Conservation (phyloP, 305 asterid genomes). For the Rubia tinctorum region DNA sequence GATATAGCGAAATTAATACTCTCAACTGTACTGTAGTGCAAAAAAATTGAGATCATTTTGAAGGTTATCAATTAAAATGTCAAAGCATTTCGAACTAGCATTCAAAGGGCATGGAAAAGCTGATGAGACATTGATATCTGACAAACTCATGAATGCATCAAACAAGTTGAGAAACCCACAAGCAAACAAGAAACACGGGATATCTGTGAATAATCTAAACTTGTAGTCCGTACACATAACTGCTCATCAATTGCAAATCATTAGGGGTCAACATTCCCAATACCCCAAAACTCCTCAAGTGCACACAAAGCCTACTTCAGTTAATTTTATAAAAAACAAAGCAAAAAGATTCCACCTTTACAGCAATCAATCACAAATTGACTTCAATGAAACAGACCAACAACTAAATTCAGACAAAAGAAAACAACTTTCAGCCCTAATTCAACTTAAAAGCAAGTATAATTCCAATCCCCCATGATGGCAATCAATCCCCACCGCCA, state of each 20-base stretch:
- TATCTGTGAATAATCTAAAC: neutral
- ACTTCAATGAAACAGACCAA: slow-evolving; percentile 20
- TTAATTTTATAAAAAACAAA: neutral
- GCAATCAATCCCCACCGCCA: slow-evolving; percentile 20
- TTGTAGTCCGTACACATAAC: neutral
- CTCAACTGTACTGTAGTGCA: neutral
- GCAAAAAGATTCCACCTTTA: slow-evolving; percentile 12
- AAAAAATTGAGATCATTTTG: neutral
- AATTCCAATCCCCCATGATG: slow-evolving; percentile 8
- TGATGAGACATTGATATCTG: neutral
- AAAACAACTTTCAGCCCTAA: slow-evolving; percentile 32
- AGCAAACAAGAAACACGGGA: slow-evolving; percentile 4
- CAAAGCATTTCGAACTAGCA: neutral
- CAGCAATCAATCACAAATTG: slow-evolving; percentile 2
- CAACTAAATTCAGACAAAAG: slow-evolving; percentile 28
- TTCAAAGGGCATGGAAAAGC: slow-evolving; percentile 3
- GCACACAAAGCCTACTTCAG: neutral
- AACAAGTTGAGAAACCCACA: neutral
- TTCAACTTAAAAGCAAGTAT: neutral
- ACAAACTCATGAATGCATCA: neutral
- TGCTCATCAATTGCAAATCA: slow-evolving; percentile 6
- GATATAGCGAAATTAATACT: neutral
- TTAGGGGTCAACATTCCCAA: slow-evolving; percentile 18
- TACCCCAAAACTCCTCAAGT: slow-evolving; percentile 8
- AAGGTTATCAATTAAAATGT: neutral